Evolutionary conservation across 2,329 filamentous ascomycete species (phyloP), one percentile per base, ranked within the genome.

Genomic region (Hymenoscyphus linearis): DNA sequence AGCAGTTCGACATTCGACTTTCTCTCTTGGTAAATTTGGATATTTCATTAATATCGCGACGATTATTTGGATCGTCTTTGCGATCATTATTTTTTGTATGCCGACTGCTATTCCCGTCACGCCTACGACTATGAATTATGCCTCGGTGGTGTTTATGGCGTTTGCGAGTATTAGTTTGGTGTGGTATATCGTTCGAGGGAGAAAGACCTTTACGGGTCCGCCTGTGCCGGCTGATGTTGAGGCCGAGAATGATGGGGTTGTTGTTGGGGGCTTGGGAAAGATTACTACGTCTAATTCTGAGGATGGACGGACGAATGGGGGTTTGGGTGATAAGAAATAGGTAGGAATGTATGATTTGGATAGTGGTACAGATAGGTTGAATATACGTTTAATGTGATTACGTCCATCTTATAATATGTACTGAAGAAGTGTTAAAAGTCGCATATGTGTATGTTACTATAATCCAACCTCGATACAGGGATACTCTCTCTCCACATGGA

Each of bases 61-160:
- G 57, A 73, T 91, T n/a, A 74, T 77, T 44, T 93, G 89, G 89
- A 90, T 92, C 61, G 73, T 78, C 35, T 78, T 93, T 18, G 82
- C 88, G 1, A 81, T 90, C 16, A 81, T 89, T 60, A 76, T 93
- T 52, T 93, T 91, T 77, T 91, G 87, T 72, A 90, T 93, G 87
- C 89, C 85, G 2, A 81, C 84, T 5, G 79, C 81, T 2, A 72
- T 88, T 10, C 82, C 84, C 0, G 84, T 87, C 2, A 76, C 78
- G 12, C 72, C 84, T 3, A 73, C 72, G 13, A 78, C 75, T 18
- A 88, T 88, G 85, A 88, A 88, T 72, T 88, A 88, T 70, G 85
- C 85, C 2, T 84, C 80, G 18, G 85, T 84, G 7, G 86, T 88
- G 5, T 88, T 88, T 73, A 80, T 82, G 3, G 84, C 81, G 0